Evolutionary conservation across 768 basidiomycete genomes (phyloP), one percentile per base, ranked within the genome.

Genomic region (Bullera alba): DNA sequence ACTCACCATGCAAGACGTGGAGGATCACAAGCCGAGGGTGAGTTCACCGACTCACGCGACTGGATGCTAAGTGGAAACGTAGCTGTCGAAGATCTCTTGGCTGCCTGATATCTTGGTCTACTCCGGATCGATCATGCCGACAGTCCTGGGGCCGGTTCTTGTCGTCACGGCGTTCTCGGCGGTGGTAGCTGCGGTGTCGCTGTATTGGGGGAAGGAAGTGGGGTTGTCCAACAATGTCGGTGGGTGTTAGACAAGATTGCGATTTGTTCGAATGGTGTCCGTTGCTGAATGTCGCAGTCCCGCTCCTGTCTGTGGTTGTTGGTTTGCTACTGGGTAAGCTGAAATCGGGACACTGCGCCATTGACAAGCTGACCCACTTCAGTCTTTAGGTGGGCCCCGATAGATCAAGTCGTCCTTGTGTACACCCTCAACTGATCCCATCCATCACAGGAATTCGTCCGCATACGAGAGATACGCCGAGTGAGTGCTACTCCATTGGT

Each of bases 231-330:
- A 88, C 71, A 83, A 86, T 22, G 84, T 93, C 49, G 66, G 66
- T 68, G 42, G 38, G 64, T 58, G 16, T 27, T 19, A 5, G 25
- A 17, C n/a, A 30, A 27, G 25, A 38, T 16, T 28, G 23, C 8
- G 45, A 8, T 5, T 6, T 6, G 23, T 26, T 26, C 7, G 39
- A 30, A 23, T 5, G 38, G 29, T 36, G 29, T 1, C 37, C 23
- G 41, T 42, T 42, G 22, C 27, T 45, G 32, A 32, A 7, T 8
- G 10, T 2, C 6, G 26, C 41, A 68, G 81, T 91, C 2, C 91
- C 91, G 1, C 73, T 95, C 45, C 78, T 93, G 27, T 87, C 87
- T 10, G 87, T 95, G 12, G 91, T 93, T 58, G 90, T 92, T 45
- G 91, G 89, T 58, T 77, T 95, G 51, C 83, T 93, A 48, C 77